Evolutionary conservation across 2,329 filamentous ascomycete species (phyloP), one percentile per base, ranked within the genome.

Genomic region (Chaetothyriales sp.): DNA sequence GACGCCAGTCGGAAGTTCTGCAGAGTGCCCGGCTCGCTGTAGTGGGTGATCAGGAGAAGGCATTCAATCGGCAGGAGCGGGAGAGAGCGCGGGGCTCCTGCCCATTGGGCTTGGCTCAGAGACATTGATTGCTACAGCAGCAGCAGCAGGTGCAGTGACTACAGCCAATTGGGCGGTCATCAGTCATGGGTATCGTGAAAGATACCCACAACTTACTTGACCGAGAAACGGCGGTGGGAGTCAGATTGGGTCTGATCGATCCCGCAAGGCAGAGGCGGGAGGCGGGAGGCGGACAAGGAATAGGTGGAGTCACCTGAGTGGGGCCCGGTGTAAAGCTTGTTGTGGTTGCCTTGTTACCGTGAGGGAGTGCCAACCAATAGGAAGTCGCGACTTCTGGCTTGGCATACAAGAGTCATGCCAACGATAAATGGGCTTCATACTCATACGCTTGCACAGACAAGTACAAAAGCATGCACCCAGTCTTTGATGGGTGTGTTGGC

Each of bases 51-150:
- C 19, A 52, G 45, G n/a, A 55, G 47, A 12, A 57, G 46, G 45
- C 55, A 53, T 49, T 57, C 55, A 49, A 54, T 54, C 7, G 55
- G 55, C n/a, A 57, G 49, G 36, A 55, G 49, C 18, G 52, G 52
- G 28, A 44, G 39, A 18, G 39, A 48, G 10, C 25, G 25, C 42
- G n/a, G 20, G 18, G 46, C 32, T 39, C 32, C 32, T 15, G 12
- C 32, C 32, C 7, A 39, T 15, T 39, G 32, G 9, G 32, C 10
- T 39, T 39, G 32, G 32, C 10, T 15, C 10, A 39, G 32, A 39
- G 32, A 39, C 32, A 39, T 39, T 39, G 32, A 39, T 39, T 39
- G 15, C 32, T 39, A 15, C 32, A 39, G 32, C 32, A 12, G 32
- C 6, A n/a, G n/a, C n/a, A n/a, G n/a, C n/a, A n/a, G n/a, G 32